Evolutionary conservation across 2,329 filamentous ascomycete genomes (phyloP).

Genomic region (Aspergillus neoniger): DNA sequence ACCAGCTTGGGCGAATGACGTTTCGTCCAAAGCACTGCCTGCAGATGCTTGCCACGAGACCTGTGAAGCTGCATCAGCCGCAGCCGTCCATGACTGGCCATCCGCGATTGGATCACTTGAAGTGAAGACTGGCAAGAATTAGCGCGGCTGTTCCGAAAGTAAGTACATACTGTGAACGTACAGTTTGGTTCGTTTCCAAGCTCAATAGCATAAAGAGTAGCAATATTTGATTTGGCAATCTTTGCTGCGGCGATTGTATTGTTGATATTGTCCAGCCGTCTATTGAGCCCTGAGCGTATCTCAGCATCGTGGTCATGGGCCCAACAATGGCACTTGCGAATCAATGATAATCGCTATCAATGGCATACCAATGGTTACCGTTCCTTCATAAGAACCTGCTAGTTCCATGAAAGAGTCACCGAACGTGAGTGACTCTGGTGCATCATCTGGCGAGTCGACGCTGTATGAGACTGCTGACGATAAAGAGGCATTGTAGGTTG

Average conservation of each 20-base stretch:
- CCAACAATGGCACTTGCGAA: too few species aligned
- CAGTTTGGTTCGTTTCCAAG: slow-evolving; percentile 61
- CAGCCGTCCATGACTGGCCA: slow-evolving; percentile 32
- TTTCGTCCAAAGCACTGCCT: slow-evolving; percentile 29
- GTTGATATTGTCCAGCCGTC: slow-evolving; percentile 54
- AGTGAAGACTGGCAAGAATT: slow-evolving; percentile 22
- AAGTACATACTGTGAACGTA: slow-evolving; percentile 27
- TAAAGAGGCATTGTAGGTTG: slow-evolving; percentile 51
- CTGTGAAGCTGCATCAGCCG: slow-evolving; percentile 36
- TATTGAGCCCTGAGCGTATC: slow-evolving; percentile 45
- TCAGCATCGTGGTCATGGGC: background rate
- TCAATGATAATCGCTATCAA: background rate
- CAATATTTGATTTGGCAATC: slow-evolving; percentile 47
- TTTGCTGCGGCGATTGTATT: slow-evolving; percentile 58
- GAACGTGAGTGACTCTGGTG: slow-evolving; percentile 54
- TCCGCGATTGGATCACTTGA: slow-evolving; percentile 29
- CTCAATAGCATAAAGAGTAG: slow-evolving; percentile 57
- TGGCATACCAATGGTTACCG: slow-evolving; percentile 49
- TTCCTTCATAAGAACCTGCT: slow-evolving; percentile 52
- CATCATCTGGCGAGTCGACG: slow-evolving; percentile 51
- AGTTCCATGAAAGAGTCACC: slow-evolving; percentile 56
- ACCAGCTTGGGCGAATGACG: slow-evolving; percentile 36
- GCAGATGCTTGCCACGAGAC: slow-evolving; percentile 38
- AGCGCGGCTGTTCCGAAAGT: background rate
- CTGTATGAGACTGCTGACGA: slow-evolving; percentile 54